These are phyloP conservation scores for Cyclotella choctawhatcheeana DNA, from an alignment of 108 stramenopile genomes.

Conservation along the genomic window DNA sequence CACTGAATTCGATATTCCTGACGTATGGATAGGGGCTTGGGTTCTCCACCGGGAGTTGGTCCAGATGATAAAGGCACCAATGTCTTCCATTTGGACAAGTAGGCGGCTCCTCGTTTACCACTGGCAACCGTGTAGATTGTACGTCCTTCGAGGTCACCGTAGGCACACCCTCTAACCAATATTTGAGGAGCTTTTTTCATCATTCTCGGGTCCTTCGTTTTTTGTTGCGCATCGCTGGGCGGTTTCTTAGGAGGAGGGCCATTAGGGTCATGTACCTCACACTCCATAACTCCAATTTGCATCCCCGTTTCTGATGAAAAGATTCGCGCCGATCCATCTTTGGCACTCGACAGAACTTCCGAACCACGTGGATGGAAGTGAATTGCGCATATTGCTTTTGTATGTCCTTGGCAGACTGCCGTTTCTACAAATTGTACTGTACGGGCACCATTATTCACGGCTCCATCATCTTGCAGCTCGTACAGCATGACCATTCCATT, in stretches of 20 bases:
- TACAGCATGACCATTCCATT: conserved; percentile 68
- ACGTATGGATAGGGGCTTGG: conserved; percentile 34
- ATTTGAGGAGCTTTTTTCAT: conserved; percentile 66
- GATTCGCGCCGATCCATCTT: conserved; percentile 85
- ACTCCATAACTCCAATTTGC: conserved; percentile 33
- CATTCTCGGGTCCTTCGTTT: conserved; percentile 48
- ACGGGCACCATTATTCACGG: not conserved
- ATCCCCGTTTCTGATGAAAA: conserved; percentile 45
- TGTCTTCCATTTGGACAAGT: conserved; percentile 65
- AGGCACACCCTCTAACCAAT: conserved; percentile 82
- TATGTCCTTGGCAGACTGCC: conserved; percentile 62
- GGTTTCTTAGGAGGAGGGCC: conserved; percentile 50
- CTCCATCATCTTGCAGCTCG: conserved; percentile 32
- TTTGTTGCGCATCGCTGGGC: not conserved
- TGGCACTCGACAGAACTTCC: conserved; percentile 64
- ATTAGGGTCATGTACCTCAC: conserved; percentile 59
- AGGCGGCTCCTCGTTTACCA: conserved; percentile 72
- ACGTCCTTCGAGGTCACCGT: conserved; percentile 81
- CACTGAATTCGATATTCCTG: conserved; percentile 61
- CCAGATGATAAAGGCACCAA: conserved; percentile 16
- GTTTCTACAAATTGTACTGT: conserved; percentile 18
- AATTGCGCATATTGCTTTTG: conserved; percentile 73
- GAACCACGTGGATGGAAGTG: conserved; percentile 58
- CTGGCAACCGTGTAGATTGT: conserved; percentile 74
- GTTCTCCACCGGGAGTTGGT: not conserved